Conservation (phyloP, 495 filamentous ascomycete genomes). For the Podospora anserina region DNA sequence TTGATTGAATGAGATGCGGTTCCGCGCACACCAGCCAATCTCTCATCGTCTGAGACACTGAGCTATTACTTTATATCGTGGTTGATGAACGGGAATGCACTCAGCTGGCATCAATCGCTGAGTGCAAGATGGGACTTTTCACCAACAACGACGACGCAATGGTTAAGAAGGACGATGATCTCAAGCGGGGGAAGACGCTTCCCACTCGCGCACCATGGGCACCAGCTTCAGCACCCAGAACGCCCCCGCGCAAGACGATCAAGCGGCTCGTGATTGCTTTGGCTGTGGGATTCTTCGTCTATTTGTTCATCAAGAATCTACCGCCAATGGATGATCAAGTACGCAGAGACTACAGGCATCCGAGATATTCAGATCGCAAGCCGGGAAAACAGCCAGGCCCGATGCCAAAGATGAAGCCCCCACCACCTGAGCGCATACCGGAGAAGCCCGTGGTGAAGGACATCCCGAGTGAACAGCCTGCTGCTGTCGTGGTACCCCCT, state of each 20-base stretch:
- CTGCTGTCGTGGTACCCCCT: not conserved
- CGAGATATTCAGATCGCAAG: constrained; percentile 20
- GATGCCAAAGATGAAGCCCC: constrained; percentile 24
- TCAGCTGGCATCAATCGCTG: not conserved
- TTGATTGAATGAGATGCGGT: constrained; percentile 4
- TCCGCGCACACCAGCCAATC: constrained; percentile 1
- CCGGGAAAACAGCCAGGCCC: constrained; percentile 21
- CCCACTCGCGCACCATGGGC: constrained; percentile 33
- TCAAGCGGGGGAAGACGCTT: constrained; percentile 33
- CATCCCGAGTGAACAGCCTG: not conserved
- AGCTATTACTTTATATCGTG: not conserved
- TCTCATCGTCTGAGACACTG: not conserved
- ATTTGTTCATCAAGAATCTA: constrained; percentile 45
- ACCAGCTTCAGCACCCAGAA: constrained; percentile 22
- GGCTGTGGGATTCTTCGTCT: constrained; percentile 32
- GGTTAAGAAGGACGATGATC: constrained; percentile 53
- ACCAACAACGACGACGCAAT: constrained; percentile 45
- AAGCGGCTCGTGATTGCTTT: constrained; percentile 38
- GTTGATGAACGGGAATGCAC: not conserved
- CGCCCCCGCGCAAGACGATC: constrained; percentile 35
- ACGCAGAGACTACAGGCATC: constrained; percentile 29
- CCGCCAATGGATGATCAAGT: constrained; percentile 34
- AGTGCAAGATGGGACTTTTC: constrained; percentile 40
- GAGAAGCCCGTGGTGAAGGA: constrained; percentile 1
- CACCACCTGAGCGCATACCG: constrained; percentile 7